Evolutionary conservation across 257 asterid species (phyloP).

Genomic region (Eustoma russellianum): DNA sequence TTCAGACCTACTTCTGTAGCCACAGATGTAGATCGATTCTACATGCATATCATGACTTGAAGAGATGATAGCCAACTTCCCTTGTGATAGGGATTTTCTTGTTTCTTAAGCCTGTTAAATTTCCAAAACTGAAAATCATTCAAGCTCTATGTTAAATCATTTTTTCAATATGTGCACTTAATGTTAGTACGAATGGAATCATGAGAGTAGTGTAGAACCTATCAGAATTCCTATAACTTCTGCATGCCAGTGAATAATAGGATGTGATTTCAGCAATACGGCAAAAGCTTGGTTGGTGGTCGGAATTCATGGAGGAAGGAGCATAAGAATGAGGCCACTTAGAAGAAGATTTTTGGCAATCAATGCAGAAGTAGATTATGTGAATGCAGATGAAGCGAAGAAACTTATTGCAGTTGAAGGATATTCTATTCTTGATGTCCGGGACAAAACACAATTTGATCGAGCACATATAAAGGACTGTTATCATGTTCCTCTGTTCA

Average conservation of each 20-base stretch:
- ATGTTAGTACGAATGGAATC: no score
- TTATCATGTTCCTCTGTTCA: slow-evolving; percentile 66
- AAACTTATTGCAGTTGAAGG: slow-evolving; percentile 66
- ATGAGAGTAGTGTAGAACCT: no score
- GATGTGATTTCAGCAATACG: slow-evolving; percentile 50
- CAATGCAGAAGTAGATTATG: slow-evolving; percentile 59
- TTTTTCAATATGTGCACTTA: no score
- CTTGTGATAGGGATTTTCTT: no score
- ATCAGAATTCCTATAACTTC: no score
- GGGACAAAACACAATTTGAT: slow-evolving; percentile 64
- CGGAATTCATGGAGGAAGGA: slow-evolving; percentile 25
- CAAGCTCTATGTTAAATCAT: no score
- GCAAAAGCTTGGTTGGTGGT: slow-evolving; percentile 28
- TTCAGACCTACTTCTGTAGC: no score
- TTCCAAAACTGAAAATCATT: no score
- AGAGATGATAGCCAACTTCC: no score
- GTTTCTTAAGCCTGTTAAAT: no score
- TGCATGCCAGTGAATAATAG: not conserved
- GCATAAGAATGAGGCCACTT: slow-evolving; percentile 3
- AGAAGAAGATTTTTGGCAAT: slow-evolving; percentile 24
- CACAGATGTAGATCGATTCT: no score
- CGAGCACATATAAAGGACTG: slow-evolving; percentile 77
- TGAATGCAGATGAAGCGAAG: slow-evolving; percentile 64
- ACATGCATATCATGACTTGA: no score
- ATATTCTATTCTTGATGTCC: slow-evolving; percentile 65